Conservation (phyloP, 345 rosid species). For the Pugionium dolabratum region DNA sequence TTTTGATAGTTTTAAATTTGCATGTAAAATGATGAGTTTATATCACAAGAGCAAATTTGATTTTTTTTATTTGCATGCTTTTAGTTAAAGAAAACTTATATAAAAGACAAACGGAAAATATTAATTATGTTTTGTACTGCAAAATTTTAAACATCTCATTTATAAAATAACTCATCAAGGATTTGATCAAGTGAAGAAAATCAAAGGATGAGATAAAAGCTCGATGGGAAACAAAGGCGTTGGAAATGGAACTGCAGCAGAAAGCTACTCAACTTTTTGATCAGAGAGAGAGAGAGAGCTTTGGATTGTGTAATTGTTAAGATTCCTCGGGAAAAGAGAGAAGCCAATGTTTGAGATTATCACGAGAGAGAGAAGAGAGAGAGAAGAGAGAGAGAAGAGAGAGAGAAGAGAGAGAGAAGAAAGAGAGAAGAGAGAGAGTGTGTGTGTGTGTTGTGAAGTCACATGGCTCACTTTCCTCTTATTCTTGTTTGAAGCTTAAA, state of each 20-base stretch:
- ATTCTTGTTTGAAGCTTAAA: constrained; percentile 18
- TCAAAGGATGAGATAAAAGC: constrained; percentile 11
- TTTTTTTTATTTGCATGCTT: too few species aligned
- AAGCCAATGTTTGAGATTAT: constrained; percentile 29
- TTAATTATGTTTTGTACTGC: too few species aligned
- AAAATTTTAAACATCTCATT: too few species aligned
- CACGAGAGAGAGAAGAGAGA: constrained; percentile 39
- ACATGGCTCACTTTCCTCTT: constrained; percentile 61
- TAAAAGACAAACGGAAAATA: too few species aligned
- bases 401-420: too few species aligned
- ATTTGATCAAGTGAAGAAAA: constrained; percentile 1
- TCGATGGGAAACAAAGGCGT: constrained; percentile 33
- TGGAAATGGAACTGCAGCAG: constrained; percentile 41
- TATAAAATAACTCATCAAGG: background rate
- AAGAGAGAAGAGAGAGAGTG: too few species aligned
- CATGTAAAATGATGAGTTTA: too few species aligned
- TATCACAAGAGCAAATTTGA: too few species aligned
- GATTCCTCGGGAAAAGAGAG: constrained; percentile 42
- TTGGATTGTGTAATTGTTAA: constrained; percentile 29
- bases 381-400: too few species aligned
- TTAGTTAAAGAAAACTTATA: too few species aligned
- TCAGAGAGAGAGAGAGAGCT: constrained; percentile 34
- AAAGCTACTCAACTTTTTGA: constrained; percentile 40
- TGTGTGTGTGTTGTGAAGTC: constrained; percentile 52
- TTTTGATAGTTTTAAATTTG: too few species aligned